Evolutionary conservation across 2,329 filamentous ascomycete genomes (phyloP), one percentile per base, ranked within the genome.

Genomic region (Fusarium burgessii): DNA sequence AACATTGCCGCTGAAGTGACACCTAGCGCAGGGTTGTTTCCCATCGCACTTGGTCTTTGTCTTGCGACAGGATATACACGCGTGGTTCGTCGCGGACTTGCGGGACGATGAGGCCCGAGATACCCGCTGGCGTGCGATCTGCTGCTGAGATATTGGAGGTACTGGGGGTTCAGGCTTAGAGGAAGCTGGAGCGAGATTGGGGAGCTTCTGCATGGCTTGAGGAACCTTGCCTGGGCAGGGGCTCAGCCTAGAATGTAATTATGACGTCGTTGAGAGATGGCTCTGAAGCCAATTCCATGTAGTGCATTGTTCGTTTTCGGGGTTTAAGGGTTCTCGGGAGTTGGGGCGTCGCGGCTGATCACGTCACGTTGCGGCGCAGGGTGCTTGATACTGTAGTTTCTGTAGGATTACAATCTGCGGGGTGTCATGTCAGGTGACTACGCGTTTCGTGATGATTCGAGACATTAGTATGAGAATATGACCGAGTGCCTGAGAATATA

Each of bases 41-140:
- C 68, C 68, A 10, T 71, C 68, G 8, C 68, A 68, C 23, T 41
- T 69, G 20, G 45, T 61, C 42, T 68, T 71, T 35, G 54, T 54
- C 42, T 66, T 70, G 8, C 66, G 62, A 15, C 66, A 70, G 6
- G 38, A 51, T 4, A 61, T 29, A 11, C 55, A 65, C 6, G 68
- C 68, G 12, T 55, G 42, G 14, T 60, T 65, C 1, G 50, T 69
- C 29, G 50, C 41, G 10, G 46, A 5, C 42, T 69, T 71, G 29
- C 67, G 62, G 13, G 54, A 42, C 13, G 38, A 35, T 6, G 41
- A 45, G 7, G 36, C 20, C 13, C 49, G 49, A 4, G 43, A n/a
- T 13, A 25, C 46, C n/a, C 27, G 46, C 43, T 40, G 14, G n/a
- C 25, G 5, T 59, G 9, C 9, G 36, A 29, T 13, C 11, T 20